Evolutionary conservation across 2,329 filamentous ascomycete species (phyloP).

Genomic region (Xylariaceae sp.): DNA sequence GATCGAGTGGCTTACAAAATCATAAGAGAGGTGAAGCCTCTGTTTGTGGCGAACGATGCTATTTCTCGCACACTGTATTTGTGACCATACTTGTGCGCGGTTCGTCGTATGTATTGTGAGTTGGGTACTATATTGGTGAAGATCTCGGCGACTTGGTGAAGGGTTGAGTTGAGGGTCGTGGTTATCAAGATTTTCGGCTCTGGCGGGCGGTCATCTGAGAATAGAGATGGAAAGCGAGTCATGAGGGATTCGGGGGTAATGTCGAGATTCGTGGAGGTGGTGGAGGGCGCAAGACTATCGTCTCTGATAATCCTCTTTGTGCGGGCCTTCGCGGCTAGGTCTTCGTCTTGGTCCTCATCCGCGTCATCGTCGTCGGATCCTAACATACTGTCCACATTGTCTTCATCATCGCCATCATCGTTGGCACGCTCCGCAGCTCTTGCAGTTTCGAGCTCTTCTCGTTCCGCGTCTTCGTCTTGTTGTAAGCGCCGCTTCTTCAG

Average conservation of each 20-base stretch:
- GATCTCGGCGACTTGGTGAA: slow-evolving; percentile 78
- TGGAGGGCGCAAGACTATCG: slow-evolving; percentile 55
- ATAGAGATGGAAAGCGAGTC: slow-evolving; percentile 61
- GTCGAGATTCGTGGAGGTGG: slow-evolving; percentile 62
- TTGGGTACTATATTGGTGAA: slow-evolving; percentile 84
- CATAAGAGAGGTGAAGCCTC: slow-evolving; percentile 79
- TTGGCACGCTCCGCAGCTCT: slow-evolving; percentile 35
- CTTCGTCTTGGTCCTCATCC: slow-evolving; percentile 43
- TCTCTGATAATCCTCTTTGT: slow-evolving; percentile 46
- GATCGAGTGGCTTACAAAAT: slow-evolving; percentile 49
- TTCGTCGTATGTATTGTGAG: slow-evolving; percentile 80
- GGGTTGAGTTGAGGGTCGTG: slow-evolving; percentile 81
- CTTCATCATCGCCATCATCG: slow-evolving; percentile 49
- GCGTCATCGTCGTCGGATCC: slow-evolving; percentile 57
- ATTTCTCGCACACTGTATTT: slow-evolving; percentile 94
- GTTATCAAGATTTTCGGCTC: slow-evolving; percentile 87
- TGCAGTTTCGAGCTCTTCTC: slow-evolving; percentile 42
- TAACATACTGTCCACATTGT: slow-evolving; percentile 77
- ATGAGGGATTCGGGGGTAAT: slow-evolving; percentile 59
- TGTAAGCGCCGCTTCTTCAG: slow-evolving; percentile 54
- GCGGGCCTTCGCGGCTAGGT: slow-evolving; percentile 41
- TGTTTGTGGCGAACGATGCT: slow-evolving; percentile 75
- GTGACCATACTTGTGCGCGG: slow-evolving; percentile 77
- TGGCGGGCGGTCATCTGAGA: slow-evolving; percentile 56
- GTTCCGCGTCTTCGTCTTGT: slow-evolving; percentile 40